phyloP scores from a whole-genome alignment of 2,329 filamentous ascomycete species.

The Arthrobotrys iridis region DNA sequence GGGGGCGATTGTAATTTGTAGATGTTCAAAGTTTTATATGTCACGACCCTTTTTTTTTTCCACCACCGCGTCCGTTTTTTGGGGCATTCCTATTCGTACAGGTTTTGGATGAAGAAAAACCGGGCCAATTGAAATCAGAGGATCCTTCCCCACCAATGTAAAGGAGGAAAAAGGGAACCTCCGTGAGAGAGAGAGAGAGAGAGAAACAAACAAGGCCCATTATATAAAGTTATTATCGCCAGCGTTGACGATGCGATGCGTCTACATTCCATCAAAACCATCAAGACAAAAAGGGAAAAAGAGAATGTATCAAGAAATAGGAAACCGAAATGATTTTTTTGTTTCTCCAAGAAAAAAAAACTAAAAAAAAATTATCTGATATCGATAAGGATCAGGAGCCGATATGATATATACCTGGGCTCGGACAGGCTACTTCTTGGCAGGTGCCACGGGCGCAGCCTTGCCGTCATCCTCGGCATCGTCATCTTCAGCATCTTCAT shows the following conservation, averaged over 20 bases:
- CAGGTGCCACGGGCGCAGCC: neutral
- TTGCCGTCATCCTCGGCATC: slow-evolving; percentile 11
- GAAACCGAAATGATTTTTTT: slow-evolving; percentile 15
- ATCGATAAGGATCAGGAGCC: neutral
- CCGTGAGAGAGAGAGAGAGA: neutral
- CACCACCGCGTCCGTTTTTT: slow-evolving; percentile 8
- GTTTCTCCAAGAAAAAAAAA: neutral
- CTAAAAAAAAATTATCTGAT: no score
- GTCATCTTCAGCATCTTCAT: slow-evolving; percentile 25
- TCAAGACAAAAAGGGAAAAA: neutral
- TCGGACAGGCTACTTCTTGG: slow-evolving; percentile 37
- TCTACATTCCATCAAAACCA: slow-evolving; percentile 1
- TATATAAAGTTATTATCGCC: slow-evolving; percentile 9
- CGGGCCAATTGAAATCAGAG: slow-evolving; percentile 18
- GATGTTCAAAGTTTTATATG: neutral
- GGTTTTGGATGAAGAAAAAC: slow-evolving; percentile 10
- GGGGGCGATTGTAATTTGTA: neutral
- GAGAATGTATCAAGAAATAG: neutral
- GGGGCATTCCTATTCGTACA: slow-evolving; percentile 15
- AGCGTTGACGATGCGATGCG: slow-evolving; percentile 12
- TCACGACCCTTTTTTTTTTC: neutral
- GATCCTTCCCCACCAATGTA: neutral
- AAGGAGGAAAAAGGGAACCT: neutral
- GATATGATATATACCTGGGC: neutral
- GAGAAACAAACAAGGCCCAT: neutral